These are phyloP conservation scores for Prunella vulgaris DNA, from an alignment of 257 asterid genomes.

Conservation along the genomic window DNA sequence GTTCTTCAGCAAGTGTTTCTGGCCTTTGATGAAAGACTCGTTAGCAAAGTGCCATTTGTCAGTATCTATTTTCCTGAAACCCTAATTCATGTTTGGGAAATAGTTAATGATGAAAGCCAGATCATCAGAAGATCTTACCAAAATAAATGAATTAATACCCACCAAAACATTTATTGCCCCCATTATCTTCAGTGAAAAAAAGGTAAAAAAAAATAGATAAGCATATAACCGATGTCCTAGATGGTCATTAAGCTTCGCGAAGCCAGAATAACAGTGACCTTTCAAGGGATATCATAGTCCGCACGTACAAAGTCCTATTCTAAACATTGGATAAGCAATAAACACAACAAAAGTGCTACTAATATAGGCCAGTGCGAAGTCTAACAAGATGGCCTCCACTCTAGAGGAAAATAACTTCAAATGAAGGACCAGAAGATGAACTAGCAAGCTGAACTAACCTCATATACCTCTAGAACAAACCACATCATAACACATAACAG, in stretches of 20 bases:
- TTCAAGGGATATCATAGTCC: background rate
- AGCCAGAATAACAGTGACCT: background rate
- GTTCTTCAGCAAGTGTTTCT: slow-evolving; percentile 75
- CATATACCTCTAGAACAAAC: background rate
- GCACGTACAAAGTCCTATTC: background rate
- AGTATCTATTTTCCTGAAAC: slow-evolving; percentile 81
- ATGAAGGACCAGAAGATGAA: background rate
- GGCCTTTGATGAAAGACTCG: slow-evolving; percentile 73
- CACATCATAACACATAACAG: background rate
- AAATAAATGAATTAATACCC: background rate
- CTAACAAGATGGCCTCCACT: background rate
- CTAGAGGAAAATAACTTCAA: background rate
- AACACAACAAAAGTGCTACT: background rate
- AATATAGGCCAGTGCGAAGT: background rate
- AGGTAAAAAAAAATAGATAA: background rate
- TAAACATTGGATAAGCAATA: background rate
- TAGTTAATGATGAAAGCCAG: slow-evolving; percentile 7
- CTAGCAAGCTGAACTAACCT: background rate
- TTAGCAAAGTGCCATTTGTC: slow-evolving; percentile 90
- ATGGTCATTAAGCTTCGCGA: background rate
- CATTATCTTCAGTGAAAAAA: too few species aligned
- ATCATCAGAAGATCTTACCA: background rate
- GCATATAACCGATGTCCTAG: background rate
- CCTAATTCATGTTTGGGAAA: slow-evolving; percentile 40
- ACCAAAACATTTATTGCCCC: too few species aligned